Conservation (phyloP, 495 filamentous ascomycete species). For the Penicillium paradoxum region DNA sequence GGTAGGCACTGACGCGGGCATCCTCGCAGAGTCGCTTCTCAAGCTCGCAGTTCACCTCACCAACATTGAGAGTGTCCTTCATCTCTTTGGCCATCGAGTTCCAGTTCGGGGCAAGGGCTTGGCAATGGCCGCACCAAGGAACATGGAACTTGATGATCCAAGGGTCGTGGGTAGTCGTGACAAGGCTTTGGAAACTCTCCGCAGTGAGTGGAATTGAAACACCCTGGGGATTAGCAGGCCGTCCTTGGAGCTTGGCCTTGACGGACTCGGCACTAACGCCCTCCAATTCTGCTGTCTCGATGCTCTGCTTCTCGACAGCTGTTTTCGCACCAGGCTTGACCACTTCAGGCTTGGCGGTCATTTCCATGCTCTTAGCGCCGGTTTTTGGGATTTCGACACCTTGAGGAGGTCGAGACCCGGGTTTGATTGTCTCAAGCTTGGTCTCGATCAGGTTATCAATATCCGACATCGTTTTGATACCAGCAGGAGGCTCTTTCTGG, state of each 20-base stretch:
- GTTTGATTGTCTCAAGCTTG: conserved; percentile 67
- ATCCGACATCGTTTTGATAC: conserved; percentile 53
- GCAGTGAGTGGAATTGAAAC: conserved; percentile 68
- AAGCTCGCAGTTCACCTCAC: conserved; percentile 91
- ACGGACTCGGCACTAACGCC: conserved; percentile 19
- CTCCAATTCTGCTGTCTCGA: conserved; percentile 24
- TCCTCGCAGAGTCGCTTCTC: conserved; percentile 87
- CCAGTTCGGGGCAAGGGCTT: conserved; percentile 89
- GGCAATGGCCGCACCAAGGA: conserved; percentile 94
- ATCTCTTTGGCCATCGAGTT: conserved; percentile 82
- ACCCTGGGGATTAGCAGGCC: conserved; percentile 68
- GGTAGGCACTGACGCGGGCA: conserved; percentile 69
- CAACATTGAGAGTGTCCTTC: conserved; percentile 80
- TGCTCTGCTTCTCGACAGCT: conserved; percentile 7
- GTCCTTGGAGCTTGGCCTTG: conserved; percentile 38
- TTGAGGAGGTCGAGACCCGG: conserved; percentile 66
- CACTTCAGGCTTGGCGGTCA: conserved; percentile 40
- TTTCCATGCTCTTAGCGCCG: conserved; percentile 47
- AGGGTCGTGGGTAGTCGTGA: conserved; percentile 81
- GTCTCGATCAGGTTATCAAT: conserved; percentile 70
- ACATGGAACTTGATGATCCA: conserved; percentile 99
- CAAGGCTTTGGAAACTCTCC: conserved; percentile 79
- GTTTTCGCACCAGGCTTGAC: conserved; percentile 43
- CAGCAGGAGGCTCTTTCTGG: conserved; percentile 53
- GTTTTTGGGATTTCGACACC: conserved; percentile 59